phyloP scores from a whole-genome alignment of 2,329 filamentous ascomycete genomes.

The Trichoderma breve region DNA sequence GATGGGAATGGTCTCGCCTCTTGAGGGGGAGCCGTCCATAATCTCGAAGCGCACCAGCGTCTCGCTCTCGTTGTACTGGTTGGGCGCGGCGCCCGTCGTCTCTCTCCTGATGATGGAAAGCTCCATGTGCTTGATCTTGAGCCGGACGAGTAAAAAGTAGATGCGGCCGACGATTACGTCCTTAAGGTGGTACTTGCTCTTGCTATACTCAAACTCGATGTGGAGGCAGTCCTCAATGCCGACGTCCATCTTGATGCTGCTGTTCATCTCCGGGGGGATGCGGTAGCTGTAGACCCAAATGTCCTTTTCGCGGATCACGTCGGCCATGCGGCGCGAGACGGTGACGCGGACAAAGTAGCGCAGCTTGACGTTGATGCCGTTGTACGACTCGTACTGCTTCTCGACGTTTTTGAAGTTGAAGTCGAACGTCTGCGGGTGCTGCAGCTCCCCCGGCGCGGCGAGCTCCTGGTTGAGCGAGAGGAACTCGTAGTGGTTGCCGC shows the following conservation, averaged over 20 bases:
- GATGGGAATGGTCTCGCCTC: conserved; percentile 93
- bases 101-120: conserved; percentile 95
- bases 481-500: conserved; percentile 99
- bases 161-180: conserved; percentile 98
- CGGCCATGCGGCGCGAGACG: conserved; percentile 93
- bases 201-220: conserved; percentile 99
- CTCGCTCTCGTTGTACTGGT: conserved; percentile 99
- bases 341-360: conserved; percentile 98
- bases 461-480: conserved; percentile 95
- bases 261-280: conserved; percentile 97
- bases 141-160: conserved; percentile 92
- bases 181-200: conserved; percentile 98
- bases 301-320: conserved; percentile 98
- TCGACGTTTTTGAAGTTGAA: conserved; percentile 99
- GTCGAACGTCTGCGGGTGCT: conserved; percentile 96
- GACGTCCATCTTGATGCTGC: conserved; percentile 99
- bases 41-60: conserved; percentile 98
- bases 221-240: conserved; percentile 98
- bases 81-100: conserved; percentile 92
- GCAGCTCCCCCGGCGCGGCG: conserved; percentile 92
- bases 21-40: conserved; percentile 98
- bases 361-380: conserved; percentile 98
- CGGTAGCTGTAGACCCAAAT: conserved; percentile 99
- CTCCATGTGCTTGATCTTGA: conserved; percentile 99
- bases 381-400: conserved; percentile 99